Base-by-base conservation (phyloP, 768 basidiomycete genomes). In the Russula dissimulans region DNA sequence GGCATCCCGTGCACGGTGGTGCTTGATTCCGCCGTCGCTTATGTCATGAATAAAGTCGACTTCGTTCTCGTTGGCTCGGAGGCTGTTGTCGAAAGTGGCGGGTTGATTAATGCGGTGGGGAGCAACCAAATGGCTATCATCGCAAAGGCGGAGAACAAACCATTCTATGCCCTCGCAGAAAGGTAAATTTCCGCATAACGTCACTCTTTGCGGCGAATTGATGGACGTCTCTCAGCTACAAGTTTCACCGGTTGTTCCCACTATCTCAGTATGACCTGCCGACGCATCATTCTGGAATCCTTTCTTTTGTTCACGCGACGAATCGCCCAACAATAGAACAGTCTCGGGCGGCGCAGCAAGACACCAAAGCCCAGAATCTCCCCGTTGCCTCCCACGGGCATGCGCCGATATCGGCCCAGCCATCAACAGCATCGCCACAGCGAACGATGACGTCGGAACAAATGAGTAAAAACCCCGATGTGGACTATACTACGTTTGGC, bases 101-200 rank as follows among this genome's bases (percentile, higher is more conserved):
- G 94, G 4, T 75, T 92, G 61, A 84, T 95, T 66, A 94, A 94
- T 69, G 91, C 89, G 54, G 89, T 98, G 41, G 95, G 95, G 44
- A 93, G 93, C 68, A 94, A 91, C 73, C 93, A 97, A 74, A 93
- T 97, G 67, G 95, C 97, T 4, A 88, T 97, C 69, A 91, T 97
- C 57, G 95, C 97, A 55, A 91, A 92, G 72, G 88, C 91, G 42
- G 83, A 89, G 58, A 90, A 91, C 69, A 97, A 95, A 71, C 95
- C 97, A 4, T 94, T 98, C 72, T 98, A 97, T 74, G 95, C 91
- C 53, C 79, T 94, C 39, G 92, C 93, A 32, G 93, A 95, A 76
- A 93, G 91, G 88, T 87, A 61, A 14, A 50, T 29, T 54, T 34
- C 18, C 39, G 9, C 18, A 3, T 45, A 10, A 9, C 41, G 15